These are phyloP conservation scores for Mycena chlorophos DNA, from an alignment of 768 basidiomycete species.

Conservation along the genomic window DNA sequence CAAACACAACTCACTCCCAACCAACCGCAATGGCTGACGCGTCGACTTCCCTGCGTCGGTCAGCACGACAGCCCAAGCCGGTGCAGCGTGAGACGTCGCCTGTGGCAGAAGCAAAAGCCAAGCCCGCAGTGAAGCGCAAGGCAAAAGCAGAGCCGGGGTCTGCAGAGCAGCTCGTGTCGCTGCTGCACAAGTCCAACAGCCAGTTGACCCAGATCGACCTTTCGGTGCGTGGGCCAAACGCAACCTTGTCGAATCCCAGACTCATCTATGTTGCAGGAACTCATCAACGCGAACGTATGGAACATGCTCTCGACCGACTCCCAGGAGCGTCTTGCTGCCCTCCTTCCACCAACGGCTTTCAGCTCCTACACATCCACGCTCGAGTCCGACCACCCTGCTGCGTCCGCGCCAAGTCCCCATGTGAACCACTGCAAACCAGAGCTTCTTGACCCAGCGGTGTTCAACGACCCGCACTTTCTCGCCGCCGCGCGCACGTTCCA, in stretches of 20 bases:
- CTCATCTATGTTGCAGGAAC: no score
- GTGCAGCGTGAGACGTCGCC: slow-evolving; percentile 12
- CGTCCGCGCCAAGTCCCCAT: slow-evolving; percentile 20
- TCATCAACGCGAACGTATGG: slow-evolving; percentile 51
- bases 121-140: slow-evolving; percentile 32
- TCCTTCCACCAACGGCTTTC: slow-evolving; percentile 52
- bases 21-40: slow-evolving; percentile 11
- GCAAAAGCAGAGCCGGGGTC: slow-evolving; percentile 30
- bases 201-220: slow-evolving; percentile 49
- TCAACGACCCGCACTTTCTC: slow-evolving; percentile 54
- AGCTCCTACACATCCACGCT: slow-evolving; percentile 31
- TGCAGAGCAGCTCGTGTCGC: slow-evolving; percentile 36
- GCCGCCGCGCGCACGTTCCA: slow-evolving; percentile 59
- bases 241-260: no score
- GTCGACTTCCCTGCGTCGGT: slow-evolving; percentile 12
- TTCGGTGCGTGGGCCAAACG: slow-evolving; percentile 45
- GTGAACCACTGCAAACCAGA: slow-evolving; percentile 21
- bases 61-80: slow-evolving; percentile 18
- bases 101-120: slow-evolving; percentile 5
- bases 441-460: slow-evolving; percentile 38
- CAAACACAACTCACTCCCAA: not conserved
- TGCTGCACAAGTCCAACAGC: slow-evolving; percentile 52
- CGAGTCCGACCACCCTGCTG: slow-evolving; percentile 40
- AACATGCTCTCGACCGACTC: slow-evolving; percentile 44
- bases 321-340: slow-evolving; percentile 33